Evolutionary conservation across 306 rosid genomes (phyloP).

Genomic region (Citrullus colocynthis): DNA sequence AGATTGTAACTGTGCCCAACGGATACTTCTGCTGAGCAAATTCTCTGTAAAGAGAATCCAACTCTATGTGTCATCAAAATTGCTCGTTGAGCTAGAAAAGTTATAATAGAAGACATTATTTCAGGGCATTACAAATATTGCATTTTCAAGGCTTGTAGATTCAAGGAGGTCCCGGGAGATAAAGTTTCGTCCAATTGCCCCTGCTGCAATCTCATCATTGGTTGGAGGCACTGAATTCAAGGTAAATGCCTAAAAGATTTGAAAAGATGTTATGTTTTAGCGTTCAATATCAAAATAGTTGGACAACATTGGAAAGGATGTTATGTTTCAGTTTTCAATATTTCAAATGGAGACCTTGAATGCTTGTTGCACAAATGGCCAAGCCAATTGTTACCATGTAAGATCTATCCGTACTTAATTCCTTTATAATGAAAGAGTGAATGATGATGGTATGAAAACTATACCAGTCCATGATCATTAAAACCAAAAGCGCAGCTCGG

Average conservation of each 20-base stretch:
- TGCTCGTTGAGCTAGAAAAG: not conserved
- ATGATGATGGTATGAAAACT: not conserved
- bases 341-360: not conserved
- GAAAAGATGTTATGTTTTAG: not conserved
- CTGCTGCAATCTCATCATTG: slow-evolving; percentile 49
- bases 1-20: slow-evolving; percentile 55
- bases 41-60: slow-evolving; percentile 37
- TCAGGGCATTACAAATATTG: slow-evolving; percentile 32
- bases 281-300: not conserved
- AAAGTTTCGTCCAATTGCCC: slow-evolving; percentile 71
- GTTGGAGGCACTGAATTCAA: slow-evolving; percentile 59
- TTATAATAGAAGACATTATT: slow-evolving; percentile 7
- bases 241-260: slow-evolving; percentile 47
- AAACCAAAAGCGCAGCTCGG: slow-evolving; percentile 74
- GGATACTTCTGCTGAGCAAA: slow-evolving; percentile 44
- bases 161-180: slow-evolving; percentile 68
- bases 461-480: slow-evolving; percentile 63
- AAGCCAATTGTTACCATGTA: not conserved
- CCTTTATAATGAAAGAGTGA: not conserved
- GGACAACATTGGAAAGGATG: not conserved
- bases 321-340: not conserved
- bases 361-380: not conserved
- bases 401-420: not conserved
- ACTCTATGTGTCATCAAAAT: not conserved
- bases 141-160: slow-evolving; percentile 60